A percentile compares a stretch with the other conserved stretches of the same genome.
Evolutionary conservation across 2,329 filamentous ascomycete genomes (phyloP).

Genomic region (Leptographium galeiforme): DNA sequence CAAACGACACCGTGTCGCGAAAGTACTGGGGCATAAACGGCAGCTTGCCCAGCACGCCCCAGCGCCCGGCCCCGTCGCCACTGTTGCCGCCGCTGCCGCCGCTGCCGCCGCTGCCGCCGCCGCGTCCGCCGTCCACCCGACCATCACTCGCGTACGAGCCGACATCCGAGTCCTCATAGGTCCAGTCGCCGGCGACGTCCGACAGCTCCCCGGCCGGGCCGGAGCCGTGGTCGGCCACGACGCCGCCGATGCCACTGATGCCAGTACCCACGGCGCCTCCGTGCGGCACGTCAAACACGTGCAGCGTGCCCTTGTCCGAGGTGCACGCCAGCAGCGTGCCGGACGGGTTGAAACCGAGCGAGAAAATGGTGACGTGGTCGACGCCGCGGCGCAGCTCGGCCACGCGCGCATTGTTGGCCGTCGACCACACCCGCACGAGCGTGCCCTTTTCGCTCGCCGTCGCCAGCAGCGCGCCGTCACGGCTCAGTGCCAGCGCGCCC

Average conservation of each 20-base stretch:
- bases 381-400: conserved; percentile 80
- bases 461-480: conserved; percentile 67
- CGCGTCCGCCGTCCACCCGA: conserved; percentile 4
- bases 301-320: conserved; percentile 90
- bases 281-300: conserved; percentile 74
- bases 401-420: conserved; percentile 64
- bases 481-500: conserved; percentile 65
- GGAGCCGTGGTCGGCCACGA: conserved; percentile 3
- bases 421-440: conserved; percentile 73
- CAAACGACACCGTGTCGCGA: conserved; percentile 78
- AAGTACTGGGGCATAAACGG: conserved; percentile 78
- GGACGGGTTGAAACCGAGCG: conserved; percentile 73
- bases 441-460: conserved; percentile 91
- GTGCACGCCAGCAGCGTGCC: conserved; percentile 75
- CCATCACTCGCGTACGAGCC: conserved; percentile 5
- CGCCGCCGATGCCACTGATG: neutral
- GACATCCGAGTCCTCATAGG: conserved; percentile 9
- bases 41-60: conserved; percentile 72
- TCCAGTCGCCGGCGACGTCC: conserved; percentile 9
- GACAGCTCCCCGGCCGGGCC: neutral
- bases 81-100: conserved; percentile 1
- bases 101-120: too few species aligned
- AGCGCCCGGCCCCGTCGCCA: conserved; percentile 49
- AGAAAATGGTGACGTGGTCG: conserved; percentile 78
- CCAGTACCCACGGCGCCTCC: neutral